Percentiles rank a stretch among this genome's conserved stretches.
phyloP scores from a whole-genome alignment of 2,329 filamentous ascomycete genomes.

The Hypoxylon sp. region DNA sequence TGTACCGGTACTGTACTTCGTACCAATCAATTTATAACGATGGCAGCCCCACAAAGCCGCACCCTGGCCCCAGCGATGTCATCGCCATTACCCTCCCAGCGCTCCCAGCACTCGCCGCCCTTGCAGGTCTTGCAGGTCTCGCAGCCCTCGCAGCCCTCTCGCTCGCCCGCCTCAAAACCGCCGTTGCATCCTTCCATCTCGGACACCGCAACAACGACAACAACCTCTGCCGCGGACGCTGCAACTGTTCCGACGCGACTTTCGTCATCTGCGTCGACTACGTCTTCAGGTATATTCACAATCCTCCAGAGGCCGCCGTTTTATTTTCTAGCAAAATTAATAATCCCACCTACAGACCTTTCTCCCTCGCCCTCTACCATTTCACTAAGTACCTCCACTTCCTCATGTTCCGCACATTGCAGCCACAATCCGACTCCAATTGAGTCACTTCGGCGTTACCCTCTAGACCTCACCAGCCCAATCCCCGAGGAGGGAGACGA shows the following conservation, averaged over 20 bases:
- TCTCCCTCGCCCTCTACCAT: constrained; percentile 43
- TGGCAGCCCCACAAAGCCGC: constrained; percentile 44
- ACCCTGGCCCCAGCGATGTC: constrained; percentile 43
- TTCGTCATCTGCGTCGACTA: constrained; percentile 34
- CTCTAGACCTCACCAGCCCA: constrained; percentile 65
- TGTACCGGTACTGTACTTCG: constrained; percentile 25
- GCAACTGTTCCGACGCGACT: constrained; percentile 27
- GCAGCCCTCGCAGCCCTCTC: constrained; percentile 26
- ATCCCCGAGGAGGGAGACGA: constrained; percentile 73
- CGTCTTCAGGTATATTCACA: constrained; percentile 39
- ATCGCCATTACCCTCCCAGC: constrained; percentile 33
- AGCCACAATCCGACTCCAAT: constrained; percentile 44
- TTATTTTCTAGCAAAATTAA: constrained; percentile 32
- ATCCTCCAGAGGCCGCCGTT: constrained; percentile 26
- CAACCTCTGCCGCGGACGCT: constrained; percentile 2
- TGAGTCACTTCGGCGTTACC: constrained; percentile 62
- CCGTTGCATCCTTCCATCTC: constrained; percentile 30
- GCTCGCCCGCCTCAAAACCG: constrained; percentile 32
- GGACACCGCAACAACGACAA: constrained; percentile 14
- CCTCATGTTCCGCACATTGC: constrained; percentile 55
- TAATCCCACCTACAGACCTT: constrained; percentile 41
- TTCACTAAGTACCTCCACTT: constrained; percentile 30
- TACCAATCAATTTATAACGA: constrained; percentile 43
- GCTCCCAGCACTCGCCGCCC: constrained; percentile 16
- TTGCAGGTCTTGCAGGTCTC: constrained; percentile 28